Percentiles rank a stretch among this genome's conserved stretches.
phyloP scores from a whole-genome alignment of 2,329 filamentous ascomycete species.

The Hawksworthiomyces lignivorus region DNA sequence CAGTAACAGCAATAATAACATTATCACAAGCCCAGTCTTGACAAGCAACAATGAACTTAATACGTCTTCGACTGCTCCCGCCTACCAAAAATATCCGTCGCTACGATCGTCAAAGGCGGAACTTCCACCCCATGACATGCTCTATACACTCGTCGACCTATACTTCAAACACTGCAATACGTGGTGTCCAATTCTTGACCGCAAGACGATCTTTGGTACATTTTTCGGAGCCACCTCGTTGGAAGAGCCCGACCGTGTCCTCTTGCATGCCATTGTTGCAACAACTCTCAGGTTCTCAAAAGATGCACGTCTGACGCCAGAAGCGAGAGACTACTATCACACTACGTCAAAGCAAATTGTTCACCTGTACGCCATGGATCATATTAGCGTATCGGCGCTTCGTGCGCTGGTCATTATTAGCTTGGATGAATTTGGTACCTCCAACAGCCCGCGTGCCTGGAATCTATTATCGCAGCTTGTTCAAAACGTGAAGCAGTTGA shows the following conservation, averaged over 20 bases:
- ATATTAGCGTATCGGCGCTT: conserved; percentile 78
- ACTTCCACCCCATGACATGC: conserved; percentile 64
- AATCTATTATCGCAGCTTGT: conserved; percentile 85
- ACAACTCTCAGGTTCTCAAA: conserved; percentile 78
- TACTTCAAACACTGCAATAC: conserved; percentile 77
- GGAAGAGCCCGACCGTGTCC: conserved; percentile 72
- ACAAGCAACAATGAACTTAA: conserved; percentile 38
- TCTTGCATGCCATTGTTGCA: conserved; percentile 81
- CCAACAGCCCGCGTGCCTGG: conserved; percentile 86
- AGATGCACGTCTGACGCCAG: conserved; percentile 65
- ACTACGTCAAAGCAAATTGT: conserved; percentile 78
- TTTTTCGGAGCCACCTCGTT: conserved; percentile 71
- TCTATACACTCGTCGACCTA: conserved; percentile 65
- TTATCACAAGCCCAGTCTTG: conserved; percentile 35
- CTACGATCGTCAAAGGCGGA: conserved; percentile 51
- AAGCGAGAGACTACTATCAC: conserved; percentile 67
- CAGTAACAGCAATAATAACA: conserved; percentile 42
- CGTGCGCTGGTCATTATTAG: conserved; percentile 83
- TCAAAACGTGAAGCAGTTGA: conserved; percentile 78
- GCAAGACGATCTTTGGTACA: conserved; percentile 70
- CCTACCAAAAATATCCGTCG: conserved; percentile 27
- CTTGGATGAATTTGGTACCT: conserved; percentile 74
- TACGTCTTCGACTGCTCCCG: conserved; percentile 48
- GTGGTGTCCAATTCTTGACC: conserved; percentile 83
- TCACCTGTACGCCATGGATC: conserved; percentile 77